phyloP scores from a whole-genome alignment of 2,329 filamentous ascomycete species.

The Botrytis paeoniae region DNA sequence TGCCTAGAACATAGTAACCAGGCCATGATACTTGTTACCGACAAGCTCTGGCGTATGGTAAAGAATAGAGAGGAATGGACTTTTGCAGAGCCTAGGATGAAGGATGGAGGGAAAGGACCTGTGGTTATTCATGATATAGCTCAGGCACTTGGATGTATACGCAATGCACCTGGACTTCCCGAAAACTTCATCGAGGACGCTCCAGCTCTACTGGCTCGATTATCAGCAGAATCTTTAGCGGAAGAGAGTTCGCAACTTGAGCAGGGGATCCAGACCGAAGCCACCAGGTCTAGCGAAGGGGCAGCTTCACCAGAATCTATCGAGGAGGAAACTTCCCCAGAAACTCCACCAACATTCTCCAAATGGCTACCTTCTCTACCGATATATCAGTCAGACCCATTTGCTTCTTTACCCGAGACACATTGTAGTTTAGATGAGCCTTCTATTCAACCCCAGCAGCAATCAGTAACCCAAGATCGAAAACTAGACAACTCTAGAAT shows the following conservation, averaged over 20 bases:
- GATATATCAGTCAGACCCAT: not conserved
- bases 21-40: conserved; percentile 7
- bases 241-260: not conserved
- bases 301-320: not conserved
- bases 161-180: conserved; percentile 8
- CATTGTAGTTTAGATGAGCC: not conserved
- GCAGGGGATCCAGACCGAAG: not conserved
- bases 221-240: not conserved
- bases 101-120: conserved; percentile 10
- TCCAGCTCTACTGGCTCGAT: not conserved
- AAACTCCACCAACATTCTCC: not conserved
- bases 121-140: conserved; percentile 14
- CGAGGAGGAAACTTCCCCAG: not conserved
- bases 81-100: conserved; percentile 6
- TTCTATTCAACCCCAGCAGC: not conserved
- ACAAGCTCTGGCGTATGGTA: conserved; percentile 7
- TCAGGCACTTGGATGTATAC: conserved; percentile 9
- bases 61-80: conserved; percentile 9
- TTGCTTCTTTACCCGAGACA: not conserved
- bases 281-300: not conserved
- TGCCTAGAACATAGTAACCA: conserved; percentile 1
- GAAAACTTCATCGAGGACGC: conserved; percentile 3
- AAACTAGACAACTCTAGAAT: not conserved
- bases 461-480: not conserved
- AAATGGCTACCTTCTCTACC: not conserved